Evolutionary conservation across 129 eudicot genomes (phyloP).

Genomic region (Helianthus tuberosus): DNA sequence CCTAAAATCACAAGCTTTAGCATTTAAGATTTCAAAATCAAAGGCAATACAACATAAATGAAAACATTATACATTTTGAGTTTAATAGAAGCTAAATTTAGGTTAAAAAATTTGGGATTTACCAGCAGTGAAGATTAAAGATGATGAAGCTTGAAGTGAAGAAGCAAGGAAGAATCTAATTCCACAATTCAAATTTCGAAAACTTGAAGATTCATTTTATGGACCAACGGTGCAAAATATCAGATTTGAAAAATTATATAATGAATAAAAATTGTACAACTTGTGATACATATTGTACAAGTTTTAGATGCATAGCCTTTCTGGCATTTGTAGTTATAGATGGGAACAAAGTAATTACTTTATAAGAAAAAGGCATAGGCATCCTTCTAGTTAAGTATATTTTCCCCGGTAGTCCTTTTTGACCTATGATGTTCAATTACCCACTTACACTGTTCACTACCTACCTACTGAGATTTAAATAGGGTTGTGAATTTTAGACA

Average conservation of each 20-base stretch:
- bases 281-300: background rate
- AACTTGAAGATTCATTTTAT: slow-evolving; percentile 16
- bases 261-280: background rate
- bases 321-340: slow-evolving; percentile 1
- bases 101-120: slow-evolving; percentile 1
- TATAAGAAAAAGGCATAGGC: background rate
- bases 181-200: slow-evolving; percentile 60
- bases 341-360: slow-evolving; percentile 10
- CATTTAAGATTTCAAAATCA: background rate
- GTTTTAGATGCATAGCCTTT: background rate
- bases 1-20: background rate
- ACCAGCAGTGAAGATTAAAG: slow-evolving; percentile 14
- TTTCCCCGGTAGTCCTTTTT: background rate
- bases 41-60: background rate
- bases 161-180: slow-evolving; percentile 21
- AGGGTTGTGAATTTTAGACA: too few relatives aligned
- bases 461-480: too few relatives aligned
- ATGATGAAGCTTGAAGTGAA: slow-evolving; percentile 11
- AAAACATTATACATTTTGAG: slow-evolving; percentile 19
- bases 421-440: too few relatives aligned
- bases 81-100: background rate
- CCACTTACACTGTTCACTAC: too few relatives aligned
- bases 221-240: background rate
- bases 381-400: background rate
- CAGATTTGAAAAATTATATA: background rate